Conservation (phyloP, 306 rosid species). For the Fagus sylvatica region DNA sequence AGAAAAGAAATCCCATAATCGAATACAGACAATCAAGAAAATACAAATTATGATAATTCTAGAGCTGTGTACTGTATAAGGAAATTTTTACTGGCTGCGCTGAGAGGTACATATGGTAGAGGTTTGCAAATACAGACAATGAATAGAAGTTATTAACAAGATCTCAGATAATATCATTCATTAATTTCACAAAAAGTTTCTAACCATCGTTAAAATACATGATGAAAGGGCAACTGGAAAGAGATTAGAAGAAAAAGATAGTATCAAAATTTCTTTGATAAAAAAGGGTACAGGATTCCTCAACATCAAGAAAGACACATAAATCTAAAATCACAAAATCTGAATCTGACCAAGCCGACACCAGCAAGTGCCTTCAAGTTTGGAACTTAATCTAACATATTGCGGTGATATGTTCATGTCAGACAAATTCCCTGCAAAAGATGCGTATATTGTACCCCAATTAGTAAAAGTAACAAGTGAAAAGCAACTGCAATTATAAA, state of each 20-base stretch:
- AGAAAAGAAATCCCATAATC: not conserved
- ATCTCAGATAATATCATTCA: not conserved
- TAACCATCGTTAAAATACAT: constrained; percentile 17
- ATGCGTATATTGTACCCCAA: not conserved
- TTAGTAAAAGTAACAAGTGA: not conserved
- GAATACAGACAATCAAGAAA: not conserved
- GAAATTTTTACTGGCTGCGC: not conserved
- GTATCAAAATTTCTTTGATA: not conserved
- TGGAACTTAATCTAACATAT: not conserved
- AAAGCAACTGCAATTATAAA: not conserved
- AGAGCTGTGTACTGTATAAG: not conserved
- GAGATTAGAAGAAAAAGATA: not conserved
- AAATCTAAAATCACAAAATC: not conserved
- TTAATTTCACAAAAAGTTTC: not conserved
- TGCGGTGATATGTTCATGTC: not conserved
- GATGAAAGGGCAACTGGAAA: constrained; percentile 18
- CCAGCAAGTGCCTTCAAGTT: not conserved
- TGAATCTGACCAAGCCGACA: constrained; percentile 1
- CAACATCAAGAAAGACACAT: not conserved
- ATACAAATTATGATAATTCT: not conserved
- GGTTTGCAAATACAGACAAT: not conserved
- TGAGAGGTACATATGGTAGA: not conserved
- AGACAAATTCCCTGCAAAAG: not conserved
- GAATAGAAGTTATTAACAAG: not conserved
- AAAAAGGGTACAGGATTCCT: not conserved